phyloP scores from a whole-genome alignment of 805 yeast species.

The Hemisphaericaspora nanyangensis region DNA sequence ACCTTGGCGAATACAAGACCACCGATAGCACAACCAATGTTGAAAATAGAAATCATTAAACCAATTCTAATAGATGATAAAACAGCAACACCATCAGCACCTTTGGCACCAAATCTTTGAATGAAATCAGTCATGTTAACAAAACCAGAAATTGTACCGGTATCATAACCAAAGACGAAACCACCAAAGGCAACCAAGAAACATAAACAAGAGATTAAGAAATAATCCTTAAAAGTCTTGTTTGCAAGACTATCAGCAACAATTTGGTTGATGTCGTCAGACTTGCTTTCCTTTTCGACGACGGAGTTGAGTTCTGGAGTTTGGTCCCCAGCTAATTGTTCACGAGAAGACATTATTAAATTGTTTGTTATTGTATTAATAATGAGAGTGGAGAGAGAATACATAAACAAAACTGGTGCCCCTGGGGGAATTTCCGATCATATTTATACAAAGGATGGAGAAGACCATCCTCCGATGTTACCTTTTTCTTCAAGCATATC shows the following conservation, averaged over 20 bases:
- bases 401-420: conserved; percentile 6
- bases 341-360: conserved; percentile 19
- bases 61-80: conserved; percentile 50
- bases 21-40: conserved; percentile 72
- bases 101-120: conserved; percentile 46
- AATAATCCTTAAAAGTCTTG: conserved; percentile 30
- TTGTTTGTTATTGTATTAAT: conserved; percentile 2
- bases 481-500: too few relatives aligned
- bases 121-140: conserved; percentile 59
- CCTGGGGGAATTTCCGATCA: background rate
- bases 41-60: conserved; percentile 53
- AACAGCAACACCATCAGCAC: conserved; percentile 36
- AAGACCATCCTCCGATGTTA: too few relatives aligned
- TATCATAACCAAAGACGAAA: conserved; percentile 74
- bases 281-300: conserved; percentile 20
- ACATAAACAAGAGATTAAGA: conserved; percentile 40
- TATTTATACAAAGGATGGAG: conserved; percentile 3
- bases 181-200: conserved; percentile 71
- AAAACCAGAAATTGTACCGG: conserved; percentile 74
- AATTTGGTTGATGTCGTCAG: conserved; percentile 5
- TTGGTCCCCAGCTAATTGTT: conserved; percentile 24
- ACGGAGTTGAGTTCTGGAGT: conserved; percentile 30
- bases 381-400: conserved; percentile 19
- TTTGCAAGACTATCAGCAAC: conserved; percentile 12
- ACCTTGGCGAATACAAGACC: conserved; percentile 54